Evolutionary conservation across 306 rosid genomes (phyloP).

Genomic region (Hylodesmum podocarpum): DNA sequence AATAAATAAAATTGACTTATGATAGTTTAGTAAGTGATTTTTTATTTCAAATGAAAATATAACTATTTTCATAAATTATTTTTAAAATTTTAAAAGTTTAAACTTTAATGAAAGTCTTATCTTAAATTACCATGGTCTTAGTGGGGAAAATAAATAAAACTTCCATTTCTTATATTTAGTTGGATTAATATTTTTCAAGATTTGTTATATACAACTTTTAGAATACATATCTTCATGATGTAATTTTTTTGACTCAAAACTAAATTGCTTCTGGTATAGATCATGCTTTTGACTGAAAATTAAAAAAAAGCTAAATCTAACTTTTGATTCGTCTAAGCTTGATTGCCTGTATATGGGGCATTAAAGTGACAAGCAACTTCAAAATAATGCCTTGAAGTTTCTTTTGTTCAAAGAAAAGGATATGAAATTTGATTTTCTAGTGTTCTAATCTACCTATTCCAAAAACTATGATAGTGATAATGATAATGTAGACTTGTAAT

Average conservation of each 20-base stretch:
- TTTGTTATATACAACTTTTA: neutral
- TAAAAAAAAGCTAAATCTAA: neutral
- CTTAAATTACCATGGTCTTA: too few species aligned
- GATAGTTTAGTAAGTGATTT: too few species aligned
- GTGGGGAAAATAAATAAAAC: too few species aligned
- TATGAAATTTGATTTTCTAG: conserved; percentile 21
- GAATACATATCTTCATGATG: neutral
- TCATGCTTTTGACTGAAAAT: neutral
- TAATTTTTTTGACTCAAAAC: neutral
- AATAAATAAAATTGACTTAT: too few species aligned
- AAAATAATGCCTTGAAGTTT: conserved; percentile 23
- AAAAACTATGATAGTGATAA: conserved; percentile 25
- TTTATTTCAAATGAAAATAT: too few species aligned
- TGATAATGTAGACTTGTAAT: conserved; percentile 34
- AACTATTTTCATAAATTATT: too few species aligned
- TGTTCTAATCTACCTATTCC: conserved; percentile 24
- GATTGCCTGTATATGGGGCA: neutral
- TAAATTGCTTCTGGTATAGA: neutral
- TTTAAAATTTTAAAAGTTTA: too few species aligned
- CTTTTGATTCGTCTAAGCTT: conserved; percentile 3
- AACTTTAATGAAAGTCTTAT: too few species aligned
- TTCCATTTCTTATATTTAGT: neutral
- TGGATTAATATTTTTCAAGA: neutral
- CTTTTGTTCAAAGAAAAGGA: conserved; percentile 9
- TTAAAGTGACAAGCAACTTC: conserved; percentile 32